Evolutionary conservation across 2,329 filamentous ascomycete species (phyloP).

Genomic region (Fusarium chuoi): DNA sequence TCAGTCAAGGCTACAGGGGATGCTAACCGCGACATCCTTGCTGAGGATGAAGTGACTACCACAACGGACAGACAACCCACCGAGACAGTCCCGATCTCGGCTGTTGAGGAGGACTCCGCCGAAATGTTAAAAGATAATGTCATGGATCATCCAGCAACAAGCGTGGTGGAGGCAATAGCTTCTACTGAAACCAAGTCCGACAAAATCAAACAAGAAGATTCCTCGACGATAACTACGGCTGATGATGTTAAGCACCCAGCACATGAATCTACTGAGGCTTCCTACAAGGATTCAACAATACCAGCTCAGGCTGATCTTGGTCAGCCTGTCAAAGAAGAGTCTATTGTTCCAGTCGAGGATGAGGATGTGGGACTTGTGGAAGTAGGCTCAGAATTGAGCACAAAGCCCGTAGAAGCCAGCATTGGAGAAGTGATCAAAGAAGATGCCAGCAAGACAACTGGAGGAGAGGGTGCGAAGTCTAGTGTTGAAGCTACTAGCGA

Average conservation of each 20-base stretch:
- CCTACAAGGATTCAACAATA: neutral
- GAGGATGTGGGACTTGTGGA: neutral
- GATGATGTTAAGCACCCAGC: neutral
- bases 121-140: neutral
- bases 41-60: neutral
- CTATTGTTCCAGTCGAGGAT: neutral
- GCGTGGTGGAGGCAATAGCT: neutral
- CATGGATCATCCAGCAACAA: neutral
- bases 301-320: neutral
- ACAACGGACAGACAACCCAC: neutral
- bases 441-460: neutral
- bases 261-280: neutral
- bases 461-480: neutral
- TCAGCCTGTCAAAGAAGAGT: neutral
- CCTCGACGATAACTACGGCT: neutral
- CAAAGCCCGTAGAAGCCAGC: neutral
- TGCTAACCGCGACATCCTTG: neutral
- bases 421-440: neutral
- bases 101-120: neutral
- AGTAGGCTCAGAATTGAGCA: neutral
- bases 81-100: neutral
- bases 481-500: conserved; percentile 4
- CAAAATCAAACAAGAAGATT: neutral
- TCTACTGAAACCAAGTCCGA: neutral
- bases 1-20: neutral